These are phyloP conservation scores for Agaricus sinodeliciosus DNA, from an alignment of 768 basidiomycete species.

Conservation along the genomic window DNA sequence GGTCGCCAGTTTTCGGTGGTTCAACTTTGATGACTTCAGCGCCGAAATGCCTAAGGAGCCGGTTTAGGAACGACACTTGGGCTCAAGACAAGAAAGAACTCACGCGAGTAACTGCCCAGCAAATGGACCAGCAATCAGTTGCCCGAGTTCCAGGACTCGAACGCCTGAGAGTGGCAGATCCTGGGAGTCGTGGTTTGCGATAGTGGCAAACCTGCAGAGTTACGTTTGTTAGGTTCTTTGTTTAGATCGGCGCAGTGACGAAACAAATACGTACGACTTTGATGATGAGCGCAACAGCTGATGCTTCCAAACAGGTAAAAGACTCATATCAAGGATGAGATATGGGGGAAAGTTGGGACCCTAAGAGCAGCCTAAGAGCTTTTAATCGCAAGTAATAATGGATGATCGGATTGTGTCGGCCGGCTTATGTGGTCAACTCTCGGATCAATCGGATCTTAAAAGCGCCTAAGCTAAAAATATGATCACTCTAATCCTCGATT, in stretches of 20 bases:
- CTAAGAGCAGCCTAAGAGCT: not conserved
- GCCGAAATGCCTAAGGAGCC: constrained; percentile 49
- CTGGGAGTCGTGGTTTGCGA: constrained; percentile 14
- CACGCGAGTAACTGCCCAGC: constrained; percentile 69
- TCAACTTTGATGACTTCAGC: constrained; percentile 73
- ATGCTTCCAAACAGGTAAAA: constrained; percentile 1
- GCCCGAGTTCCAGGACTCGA: constrained; percentile 62
- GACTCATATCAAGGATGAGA: not conserved
- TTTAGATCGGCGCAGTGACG: not conserved
- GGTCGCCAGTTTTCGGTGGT: constrained; percentile 56
- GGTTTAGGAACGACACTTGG: not conserved
- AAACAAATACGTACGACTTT: constrained; percentile 1
- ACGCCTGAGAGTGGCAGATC: constrained; percentile 56
- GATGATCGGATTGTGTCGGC: constrained; percentile 1
- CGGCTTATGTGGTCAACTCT: not conserved
- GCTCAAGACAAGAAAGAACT: not conserved
- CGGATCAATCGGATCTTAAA: no score
- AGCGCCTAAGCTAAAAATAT: no score
- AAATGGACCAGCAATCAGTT: constrained; percentile 68
- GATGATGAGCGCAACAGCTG: constrained; percentile 6
- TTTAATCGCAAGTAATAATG: not conserved
- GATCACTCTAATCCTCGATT: no score
- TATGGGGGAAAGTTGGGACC: not conserved
- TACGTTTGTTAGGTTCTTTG: not conserved
- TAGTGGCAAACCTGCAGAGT: constrained; percentile 5